phyloP scores from a whole-genome alignment of 192 early-diverging fungal genomes.

The Entomortierella lignicola region DNA sequence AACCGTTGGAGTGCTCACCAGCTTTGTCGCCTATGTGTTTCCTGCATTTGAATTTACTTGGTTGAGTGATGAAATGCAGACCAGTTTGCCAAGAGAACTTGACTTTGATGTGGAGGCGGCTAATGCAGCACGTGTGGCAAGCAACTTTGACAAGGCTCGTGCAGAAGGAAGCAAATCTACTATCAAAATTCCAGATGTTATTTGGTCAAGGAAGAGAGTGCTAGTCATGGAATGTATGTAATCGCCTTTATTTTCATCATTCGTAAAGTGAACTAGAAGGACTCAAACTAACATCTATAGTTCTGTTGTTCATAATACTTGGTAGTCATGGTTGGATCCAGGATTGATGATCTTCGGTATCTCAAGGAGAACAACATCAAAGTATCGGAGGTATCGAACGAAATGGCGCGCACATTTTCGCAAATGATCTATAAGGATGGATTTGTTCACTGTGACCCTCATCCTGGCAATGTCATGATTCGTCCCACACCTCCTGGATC shows the following conservation, averaged over 20 bases:
- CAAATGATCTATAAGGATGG: conserved; percentile 93
- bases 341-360: conserved; percentile 83
- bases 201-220: conserved; percentile 80
- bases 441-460: conserved; percentile 93
- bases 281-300: neutral
- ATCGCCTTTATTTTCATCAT: conserved; percentile 12
- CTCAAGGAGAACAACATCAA: conserved; percentile 78
- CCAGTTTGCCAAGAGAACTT: conserved; percentile 86
- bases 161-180: conserved; percentile 53
- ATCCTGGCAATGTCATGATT: conserved; percentile 90
- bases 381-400: conserved; percentile 77
- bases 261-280: neutral
- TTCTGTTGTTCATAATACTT: no score
- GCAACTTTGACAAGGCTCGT: conserved; percentile 66
- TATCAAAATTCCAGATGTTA: conserved; percentile 82
- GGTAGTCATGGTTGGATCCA: conserved; percentile 54
- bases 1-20: conserved; percentile 72
- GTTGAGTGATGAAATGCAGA: conserved; percentile 88
- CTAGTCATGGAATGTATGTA: conserved; percentile 87
- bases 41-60: conserved; percentile 94
- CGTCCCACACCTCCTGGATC: conserved; percentile 61
- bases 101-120: conserved; percentile 85
- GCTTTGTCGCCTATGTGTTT: conserved; percentile 76
- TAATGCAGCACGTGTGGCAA: conserved; percentile 77
- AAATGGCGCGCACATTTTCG: conserved; percentile 80